Evolutionary conservation across 2,329 filamentous ascomycete genomes (phyloP), one percentile per base, ranked within the genome.

Genomic region (Trichocomaceae sp.): DNA sequence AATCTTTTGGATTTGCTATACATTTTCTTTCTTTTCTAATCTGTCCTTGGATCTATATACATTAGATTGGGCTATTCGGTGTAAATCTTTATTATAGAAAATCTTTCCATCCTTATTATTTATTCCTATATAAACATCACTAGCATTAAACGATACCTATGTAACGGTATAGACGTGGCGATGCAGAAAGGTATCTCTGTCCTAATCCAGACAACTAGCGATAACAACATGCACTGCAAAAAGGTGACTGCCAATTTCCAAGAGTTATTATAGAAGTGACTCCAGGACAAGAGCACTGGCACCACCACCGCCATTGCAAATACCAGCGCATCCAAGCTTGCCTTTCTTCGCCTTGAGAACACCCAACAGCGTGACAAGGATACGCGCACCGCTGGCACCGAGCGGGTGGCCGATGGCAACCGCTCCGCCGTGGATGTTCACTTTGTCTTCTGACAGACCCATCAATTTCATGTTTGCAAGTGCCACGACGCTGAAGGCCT

Each of bases 281-380:
- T 99, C 93, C 66, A 99, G 83, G 59, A 99, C 89, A 62, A 99
- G 77, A 56, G 93, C 93, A 66, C 89, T 95, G 57, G 93, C 93
- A 71, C 93, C 93, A 65, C 93, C 93, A 56, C 93, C 93, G 62
- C 93, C 93, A 74, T 99, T 99, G 84, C 93, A 99, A 69, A 99
- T 97, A 67, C 89, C 93, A 39, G 88, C 92, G 67, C 85, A 88
- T 55, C 93, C 93, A 71, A 97, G 85, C 85, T 95, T 96, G 67
- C 84, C 91, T 72, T 90, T 88, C 81, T 91, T 93, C 72, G 93
- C 86, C 72, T 83, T 87, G 67, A 99, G 78, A 35, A 97, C 92
- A 60, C 90, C 87, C 53, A 95, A 83, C 62, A 99, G 75, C 15
- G 93, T 99, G 47, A 90, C 87, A 64, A 96, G 81, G 67, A 99